Percentiles rank a stretch among this genome's conserved stretches.
Evolutionary conservation across 768 basidiomycete genomes (phyloP).

Genomic region (Hericium rajendrae): DNA sequence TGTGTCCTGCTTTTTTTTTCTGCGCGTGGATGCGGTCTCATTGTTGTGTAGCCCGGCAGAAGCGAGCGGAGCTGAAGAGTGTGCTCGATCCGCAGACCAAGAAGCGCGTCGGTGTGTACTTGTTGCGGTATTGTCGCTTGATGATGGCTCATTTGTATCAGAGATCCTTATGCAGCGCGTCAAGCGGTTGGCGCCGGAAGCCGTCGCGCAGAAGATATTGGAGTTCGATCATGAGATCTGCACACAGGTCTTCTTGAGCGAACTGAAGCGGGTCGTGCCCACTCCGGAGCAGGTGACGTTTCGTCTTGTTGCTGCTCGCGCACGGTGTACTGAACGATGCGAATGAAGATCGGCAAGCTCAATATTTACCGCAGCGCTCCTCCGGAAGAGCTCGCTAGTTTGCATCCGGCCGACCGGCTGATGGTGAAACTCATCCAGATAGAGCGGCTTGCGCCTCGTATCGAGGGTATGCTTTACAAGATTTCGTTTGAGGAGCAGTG

Average conservation of each 20-base stretch:
- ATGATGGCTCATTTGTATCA: constrained; percentile 21
- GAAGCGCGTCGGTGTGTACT: constrained; percentile 79
- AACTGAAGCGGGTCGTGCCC: constrained; percentile 80
- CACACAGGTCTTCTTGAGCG: constrained; percentile 81
- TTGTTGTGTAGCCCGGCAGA: constrained; percentile 53
- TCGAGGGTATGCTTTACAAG: constrained; percentile 94
- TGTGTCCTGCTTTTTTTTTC: constrained; percentile 9
- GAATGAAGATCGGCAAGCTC: constrained; percentile 67
- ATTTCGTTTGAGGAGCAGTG: constrained; percentile 82
- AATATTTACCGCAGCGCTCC: constrained; percentile 85
- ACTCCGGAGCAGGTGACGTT: constrained; percentile 74
- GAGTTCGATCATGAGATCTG: constrained; percentile 84
- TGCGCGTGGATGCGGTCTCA: not conserved
- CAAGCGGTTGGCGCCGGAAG: constrained; percentile 75
- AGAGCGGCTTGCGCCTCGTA: constrained; percentile 74
- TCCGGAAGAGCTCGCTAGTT: constrained; percentile 70
- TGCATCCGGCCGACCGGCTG: constrained; percentile 93
- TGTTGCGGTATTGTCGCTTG: not conserved
- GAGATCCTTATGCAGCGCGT: constrained; percentile 90
- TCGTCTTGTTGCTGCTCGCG: not conserved
- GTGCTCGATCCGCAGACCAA: constrained; percentile 86
- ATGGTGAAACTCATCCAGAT: constrained; percentile 98
- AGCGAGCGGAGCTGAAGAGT: constrained; percentile 82
- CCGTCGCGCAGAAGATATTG: constrained; percentile 74
- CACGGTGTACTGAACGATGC: not conserved